Evolutionary conservation across 2,329 filamentous ascomycete species (phyloP).

Genomic region (Alternaria sp.): DNA sequence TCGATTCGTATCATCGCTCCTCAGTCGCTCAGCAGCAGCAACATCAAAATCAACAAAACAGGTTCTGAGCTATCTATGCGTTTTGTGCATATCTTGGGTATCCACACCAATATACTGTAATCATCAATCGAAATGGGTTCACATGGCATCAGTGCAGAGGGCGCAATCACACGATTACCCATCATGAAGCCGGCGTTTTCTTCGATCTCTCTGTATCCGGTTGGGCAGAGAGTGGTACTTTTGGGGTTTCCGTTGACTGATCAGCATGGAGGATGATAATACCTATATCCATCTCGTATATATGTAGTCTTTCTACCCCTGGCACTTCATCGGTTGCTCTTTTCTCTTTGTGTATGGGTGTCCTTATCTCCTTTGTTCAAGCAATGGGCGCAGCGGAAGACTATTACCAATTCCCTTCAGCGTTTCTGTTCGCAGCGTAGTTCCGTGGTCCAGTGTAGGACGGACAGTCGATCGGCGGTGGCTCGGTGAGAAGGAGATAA

Average conservation of each 20-base stretch:
- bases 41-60: constrained; percentile 19
- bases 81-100: constrained; percentile 34
- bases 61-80: constrained; percentile 30
- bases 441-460: background rate
- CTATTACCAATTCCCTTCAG: constrained; percentile 2
- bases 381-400: constrained; percentile 2
- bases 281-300: constrained; percentile 6
- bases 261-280: constrained; percentile 5
- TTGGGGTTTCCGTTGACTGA: constrained; percentile 4
- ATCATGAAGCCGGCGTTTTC: constrained; percentile 34
- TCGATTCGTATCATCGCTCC: constrained; percentile 44
- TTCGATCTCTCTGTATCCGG: constrained; percentile 12
- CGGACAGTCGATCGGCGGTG: background rate
- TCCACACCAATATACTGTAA: constrained; percentile 28
- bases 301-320: constrained; percentile 6
- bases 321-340: constrained; percentile 1
- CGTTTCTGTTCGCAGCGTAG: background rate
- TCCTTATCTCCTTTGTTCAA: constrained; percentile 11
- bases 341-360: constrained; percentile 10
- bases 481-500: constrained; percentile 1
- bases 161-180: constrained; percentile 9
- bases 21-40: constrained; percentile 25
- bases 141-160: constrained; percentile 25
- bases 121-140: constrained; percentile 25
- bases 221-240: constrained; percentile 2